These are phyloP conservation scores for Wickerhamomyces chambardii DNA, from an alignment of 805 yeast genomes.

Conservation along the genomic window DNA sequence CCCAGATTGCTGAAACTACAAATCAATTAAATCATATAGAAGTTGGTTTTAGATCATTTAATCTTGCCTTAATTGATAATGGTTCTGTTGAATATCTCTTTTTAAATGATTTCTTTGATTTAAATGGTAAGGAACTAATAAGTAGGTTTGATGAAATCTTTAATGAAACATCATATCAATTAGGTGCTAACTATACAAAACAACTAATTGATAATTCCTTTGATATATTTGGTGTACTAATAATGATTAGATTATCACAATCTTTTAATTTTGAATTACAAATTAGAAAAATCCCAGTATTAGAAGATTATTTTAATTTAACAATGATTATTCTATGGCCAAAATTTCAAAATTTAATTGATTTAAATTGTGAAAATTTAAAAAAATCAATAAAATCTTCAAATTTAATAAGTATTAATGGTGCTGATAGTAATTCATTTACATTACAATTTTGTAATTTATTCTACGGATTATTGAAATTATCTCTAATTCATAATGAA, in stretches of 20 bases:
- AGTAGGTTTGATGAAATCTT: conserved; percentile 41
- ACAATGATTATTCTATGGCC: conserved; percentile 79
- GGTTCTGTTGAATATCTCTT: conserved; percentile 70
- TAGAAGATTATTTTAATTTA: conserved; percentile 61
- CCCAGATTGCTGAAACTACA: conserved; percentile 78
- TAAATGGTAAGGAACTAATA: conserved; percentile 29
- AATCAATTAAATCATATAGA: conserved; percentile 63
- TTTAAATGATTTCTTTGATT: conserved; percentile 58
- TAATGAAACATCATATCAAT: conserved; percentile 34
- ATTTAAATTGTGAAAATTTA: conserved; percentile 67
- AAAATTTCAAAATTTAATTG: conserved; percentile 66
- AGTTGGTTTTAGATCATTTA: conserved; percentile 62
- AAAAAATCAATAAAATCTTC: conserved; percentile 30
- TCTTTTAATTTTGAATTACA: conserved; percentile 57
- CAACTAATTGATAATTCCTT: conserved; percentile 29
- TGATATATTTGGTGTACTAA: conserved; percentile 73
- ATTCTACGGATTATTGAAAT: conserved; percentile 58
- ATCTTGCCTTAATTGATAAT: conserved; percentile 67
- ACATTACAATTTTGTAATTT: conserved; percentile 77
- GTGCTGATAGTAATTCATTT: conserved; percentile 48
- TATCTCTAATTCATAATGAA: conserved; percentile 31
- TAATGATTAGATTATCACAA: conserved; percentile 67
- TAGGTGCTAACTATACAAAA: conserved; percentile 41
- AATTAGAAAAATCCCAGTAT: conserved; percentile 58
- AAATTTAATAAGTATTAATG: too few relatives aligned